Base-by-base conservation (phyloP, 257 asterid genomes). In the Echites panduratus region DNA sequence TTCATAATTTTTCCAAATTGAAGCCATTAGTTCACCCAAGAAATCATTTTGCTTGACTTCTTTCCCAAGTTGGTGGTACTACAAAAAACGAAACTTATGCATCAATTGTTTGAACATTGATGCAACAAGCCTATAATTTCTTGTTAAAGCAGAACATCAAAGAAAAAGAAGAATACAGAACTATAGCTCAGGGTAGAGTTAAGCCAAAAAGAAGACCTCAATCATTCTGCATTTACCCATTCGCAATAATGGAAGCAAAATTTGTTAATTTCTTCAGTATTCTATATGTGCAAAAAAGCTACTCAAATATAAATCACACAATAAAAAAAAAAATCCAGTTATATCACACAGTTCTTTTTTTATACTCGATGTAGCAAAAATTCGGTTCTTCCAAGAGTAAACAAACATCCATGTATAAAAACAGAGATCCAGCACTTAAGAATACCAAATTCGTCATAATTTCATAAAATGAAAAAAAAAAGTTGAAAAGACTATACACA, bases 101-200 rank as follows among this genome's bases (percentile, higher is more conserved):
- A 24, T 63, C 67, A 70, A 4, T 35, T 6, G 41, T 40, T 35
- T 57, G 73, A 71, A 78, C 72, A 8, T 38, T 61, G 41, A 81
- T 62, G 50, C n/a, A n/a, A n/a, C n/a, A n/a, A n/a, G n/a, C n/a
- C n/a, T n/a, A n/a, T n/a, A n/a, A n/a, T n/a, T n/a, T n/a, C n/a
- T n/a, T n/a, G n/a, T n/a, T n/a, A n/a, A n/a, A n/a, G n/a, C n/a
- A n/a, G n/a, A n/a, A n/a, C n/a, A n/a, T n/a, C n/a, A n/a, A n/a
- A n/a, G n/a, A n/a, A n/a, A n/a, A n/a, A n/a, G n/a, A n/a, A n/a
- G n/a, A n/a, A n/a, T n/a, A n/a, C n/a, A n/a, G n/a, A n/a, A n/a
- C n/a, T n/a, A n/a, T n/a, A n/a, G n/a, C n/a, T n/a, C n/a, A n/a
- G n/a, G n/a, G n/a, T n/a, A n/a, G n/a, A n/a, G n/a, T n/a, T n/a